A percentile compares a stretch with the other conserved stretches of the same genome.
Conservation (phyloP, 768 basidiomycete genomes). For the Dioszegia aurantiaca region DNA sequence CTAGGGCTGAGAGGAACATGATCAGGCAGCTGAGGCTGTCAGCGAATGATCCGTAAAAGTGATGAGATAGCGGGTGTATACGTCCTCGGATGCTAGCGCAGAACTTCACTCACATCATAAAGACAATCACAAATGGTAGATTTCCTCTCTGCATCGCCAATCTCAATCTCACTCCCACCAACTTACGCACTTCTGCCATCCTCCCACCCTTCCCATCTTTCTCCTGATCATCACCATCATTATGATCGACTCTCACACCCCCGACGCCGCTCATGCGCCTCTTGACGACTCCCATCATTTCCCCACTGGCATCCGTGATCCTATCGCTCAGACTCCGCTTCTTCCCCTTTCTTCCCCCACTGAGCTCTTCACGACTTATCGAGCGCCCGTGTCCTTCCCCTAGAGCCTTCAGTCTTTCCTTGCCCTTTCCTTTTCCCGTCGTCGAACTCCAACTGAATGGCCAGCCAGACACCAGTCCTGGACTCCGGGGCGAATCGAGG, state of each 20-base stretch:
- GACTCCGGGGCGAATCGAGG: no score
- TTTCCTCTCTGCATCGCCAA: slow-evolving; percentile 34
- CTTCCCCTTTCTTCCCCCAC: background rate
- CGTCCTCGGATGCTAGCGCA: no score
- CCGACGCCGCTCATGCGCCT: background rate
- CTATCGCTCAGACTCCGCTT: background rate
- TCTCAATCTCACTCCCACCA: background rate
- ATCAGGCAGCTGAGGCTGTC: slow-evolving; percentile 37
- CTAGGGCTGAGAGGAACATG: slow-evolving; percentile 48
- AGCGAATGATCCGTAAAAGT: slow-evolving; percentile 2
- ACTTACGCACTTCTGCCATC: background rate
- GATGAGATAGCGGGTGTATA: no score
- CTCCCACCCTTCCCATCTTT: slow-evolving; percentile 4
- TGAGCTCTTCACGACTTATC: background rate
- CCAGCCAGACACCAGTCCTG: no score
- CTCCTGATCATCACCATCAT: slow-evolving; percentile 1
- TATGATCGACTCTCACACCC: background rate
- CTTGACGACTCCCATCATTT: background rate
- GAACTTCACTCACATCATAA: slow-evolving; percentile 44
- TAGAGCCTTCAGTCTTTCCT: no score
- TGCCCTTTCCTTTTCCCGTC: no score
- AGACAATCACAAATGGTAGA: slow-evolving; percentile 46
- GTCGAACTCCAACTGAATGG: no score
- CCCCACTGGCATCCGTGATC: background rate
- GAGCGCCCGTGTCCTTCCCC: no score